Evolutionary conservation across 2,329 filamentous ascomycete genomes (phyloP), one percentile per base, ranked within the genome.

Genomic region (Tolypocladium guangdongense): DNA sequence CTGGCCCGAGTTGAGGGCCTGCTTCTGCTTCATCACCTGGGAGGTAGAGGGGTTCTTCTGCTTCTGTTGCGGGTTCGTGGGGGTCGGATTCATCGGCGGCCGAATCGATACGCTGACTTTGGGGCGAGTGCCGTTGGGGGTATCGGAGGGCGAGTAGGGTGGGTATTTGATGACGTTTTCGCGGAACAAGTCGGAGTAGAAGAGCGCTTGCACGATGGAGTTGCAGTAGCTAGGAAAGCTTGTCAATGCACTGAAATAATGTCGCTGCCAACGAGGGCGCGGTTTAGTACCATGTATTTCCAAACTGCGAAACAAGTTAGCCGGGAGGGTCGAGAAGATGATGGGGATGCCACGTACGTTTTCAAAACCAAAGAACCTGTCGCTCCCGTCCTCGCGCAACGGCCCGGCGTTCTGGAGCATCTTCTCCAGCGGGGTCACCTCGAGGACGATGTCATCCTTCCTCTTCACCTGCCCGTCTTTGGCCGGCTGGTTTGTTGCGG

Each of bases 291-390:
- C 92, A 97, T 68, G 92, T 97, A 67, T 96, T 97, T 66, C 92
- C 92, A 74, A 96, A 96, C 90, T 96, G 70, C 52, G 58, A 48
- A 24, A 18, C 16, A n/a, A 20, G 54, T 55, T n/a, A 55, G 54
- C 47, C 6, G 18, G 16, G 27, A 27, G 12, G 16, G 46, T n/a
- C 16, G 12, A 20, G 20, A 20, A 18, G 18, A 20, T 3, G 36
- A 54, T 51, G 55, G 36, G 18, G 46, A 57, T 53, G 56, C 58
- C 51, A 77, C 88, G 73, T 78, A 97, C 92, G 74, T 99, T 99
- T 73, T 99, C 93, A 68, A 97, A 86, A 18, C 93, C 93, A 73
- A 95, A 97, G 75, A 96, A 99, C 74, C 96, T 95, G 74, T 97
- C 93, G 67, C 88, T 96, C 52, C 93, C 93, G 71, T 97, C 91